Base-by-base conservation (phyloP, 2,329 filamentous ascomycete genomes). In the Ophioceras dolichostomum region DNA sequence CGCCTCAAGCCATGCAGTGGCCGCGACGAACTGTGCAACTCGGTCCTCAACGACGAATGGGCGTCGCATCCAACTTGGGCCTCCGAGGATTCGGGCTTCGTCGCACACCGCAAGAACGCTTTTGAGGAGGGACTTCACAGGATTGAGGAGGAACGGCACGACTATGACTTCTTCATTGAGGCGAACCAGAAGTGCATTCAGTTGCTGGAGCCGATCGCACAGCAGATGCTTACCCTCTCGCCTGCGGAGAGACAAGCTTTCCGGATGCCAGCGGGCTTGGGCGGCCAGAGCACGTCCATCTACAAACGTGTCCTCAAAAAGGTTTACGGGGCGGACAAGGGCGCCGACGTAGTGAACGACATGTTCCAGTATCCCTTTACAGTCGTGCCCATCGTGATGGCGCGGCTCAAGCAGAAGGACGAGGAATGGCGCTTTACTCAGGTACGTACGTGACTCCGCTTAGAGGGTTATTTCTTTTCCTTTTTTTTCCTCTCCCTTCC, bases 61-160 rank as follows among this genome's bases (percentile, higher is more conserved):
- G 91, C 91, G 2, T 96, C 89, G 19, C 91, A 98, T 60, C 91
- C 91, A 4, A 98, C 91, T 0, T 98, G 91, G 91, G 91, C 89
- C 2, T 96, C 89, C 1, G 91, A 98, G 58, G 91, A 98, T 54
- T 94, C 85, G 32, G 91, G 91, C 1, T 98, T 98, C 49, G 89
- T 98, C 41, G 91, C 91, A 10, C 91, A 98, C 60, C 78, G 89
- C 43, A 98, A 98, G 71, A 98, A 98, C 49, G 76, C 82, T 38
- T 94, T 83, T 45, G 91, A 98, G 57, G 91, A 98, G 58, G 83
- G 83, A 22, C 74, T 98, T 8, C 91, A 98, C 54, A 74, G 91
- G 16, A 95, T 98, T 42, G 91, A 98, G 59, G 91, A 98, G 59
- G 91, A 98, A 57, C 83, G 91, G 4, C 91, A 98, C 53, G 91